Percentiles rank a stretch among this genome's conserved stretches.
phyloP scores from a whole-genome alignment of 2,329 filamentous ascomycete genomes.

The Colletotrichum tropicicola region DNA sequence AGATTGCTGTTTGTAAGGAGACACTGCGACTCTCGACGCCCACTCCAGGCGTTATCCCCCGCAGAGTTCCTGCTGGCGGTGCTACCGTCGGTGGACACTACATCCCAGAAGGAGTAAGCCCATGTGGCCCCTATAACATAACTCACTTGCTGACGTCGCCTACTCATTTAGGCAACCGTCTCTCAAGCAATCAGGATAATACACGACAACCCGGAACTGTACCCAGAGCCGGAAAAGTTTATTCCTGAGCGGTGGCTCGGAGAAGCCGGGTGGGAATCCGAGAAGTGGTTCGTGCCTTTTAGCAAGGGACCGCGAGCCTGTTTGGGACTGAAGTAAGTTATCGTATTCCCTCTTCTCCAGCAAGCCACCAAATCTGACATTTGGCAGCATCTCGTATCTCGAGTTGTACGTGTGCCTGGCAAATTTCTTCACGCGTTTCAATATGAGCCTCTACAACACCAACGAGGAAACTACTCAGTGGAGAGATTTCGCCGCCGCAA shows the following conservation, averaged over 20 bases:
- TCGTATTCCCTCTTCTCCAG: no score
- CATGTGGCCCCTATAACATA: no score
- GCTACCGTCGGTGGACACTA: not conserved
- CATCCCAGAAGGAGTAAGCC: constrained; percentile 5
- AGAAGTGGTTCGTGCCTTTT: constrained; percentile 4
- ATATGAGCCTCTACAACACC: not conserved
- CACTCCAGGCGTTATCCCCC: not conserved
- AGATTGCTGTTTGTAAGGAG: not conserved
- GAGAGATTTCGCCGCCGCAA: not conserved
- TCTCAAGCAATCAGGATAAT: constrained; percentile 1
- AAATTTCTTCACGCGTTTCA: constrained; percentile 5
- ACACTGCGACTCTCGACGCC: not conserved
- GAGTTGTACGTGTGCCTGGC: constrained; percentile 4
- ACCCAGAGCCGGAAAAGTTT: constrained; percentile 5
- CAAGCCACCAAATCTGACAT: not conserved
- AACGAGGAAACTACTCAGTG: not conserved
- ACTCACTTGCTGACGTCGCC: no score
- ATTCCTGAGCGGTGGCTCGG: constrained; percentile 6
- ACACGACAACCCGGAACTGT: not conserved
- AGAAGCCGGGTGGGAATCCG: not conserved
- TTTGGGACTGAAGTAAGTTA: not conserved
- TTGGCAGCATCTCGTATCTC: not conserved
- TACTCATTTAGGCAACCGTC: not conserved
- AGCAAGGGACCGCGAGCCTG: constrained; percentile 2
- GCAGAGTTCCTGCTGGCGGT: constrained; percentile 3